Evolutionary conservation across 2,329 filamentous ascomycete genomes (phyloP).

Genomic region (Penicillium sp.): DNA sequence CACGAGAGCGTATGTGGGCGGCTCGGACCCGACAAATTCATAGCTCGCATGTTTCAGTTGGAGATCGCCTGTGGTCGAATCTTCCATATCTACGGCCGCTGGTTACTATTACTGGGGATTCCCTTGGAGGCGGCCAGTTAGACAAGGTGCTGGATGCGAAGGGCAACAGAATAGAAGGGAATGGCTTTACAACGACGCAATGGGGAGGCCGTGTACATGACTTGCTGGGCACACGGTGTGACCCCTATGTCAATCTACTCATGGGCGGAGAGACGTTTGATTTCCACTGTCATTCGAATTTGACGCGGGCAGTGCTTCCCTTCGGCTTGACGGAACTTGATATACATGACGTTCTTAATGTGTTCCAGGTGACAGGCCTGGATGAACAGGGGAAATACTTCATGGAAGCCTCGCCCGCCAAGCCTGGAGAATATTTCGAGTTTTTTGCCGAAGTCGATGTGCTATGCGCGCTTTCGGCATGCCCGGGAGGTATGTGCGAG

Average conservation of each 20-base stretch:
- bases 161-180: conserved; percentile 31
- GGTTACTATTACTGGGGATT: conserved; percentile 66
- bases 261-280: conserved; percentile 69
- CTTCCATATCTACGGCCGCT: conserved; percentile 74
- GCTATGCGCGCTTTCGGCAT: conserved; percentile 63
- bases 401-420: conserved; percentile 55
- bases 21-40: conserved; percentile 74
- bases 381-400: conserved; percentile 71
- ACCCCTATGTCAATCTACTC: conserved; percentile 75
- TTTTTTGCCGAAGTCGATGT: conserved; percentile 79
- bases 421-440: conserved; percentile 57
- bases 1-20: conserved; percentile 79
- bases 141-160: conserved; percentile 29
- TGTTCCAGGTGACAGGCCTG: conserved; percentile 80
- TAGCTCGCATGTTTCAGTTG: conserved; percentile 65
- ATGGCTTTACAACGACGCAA: conserved; percentile 37
- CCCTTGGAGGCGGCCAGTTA: conserved; percentile 47
- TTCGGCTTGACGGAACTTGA: conserved; percentile 68
- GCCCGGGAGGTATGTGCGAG: conserved; percentile 65
- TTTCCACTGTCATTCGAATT: conserved; percentile 80
- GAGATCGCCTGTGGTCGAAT: conserved; percentile 73
- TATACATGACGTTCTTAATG: conserved; percentile 79
- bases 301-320: conserved; percentile 67
- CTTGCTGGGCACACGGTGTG: conserved; percentile 75
- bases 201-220: conserved; percentile 70